These are phyloP conservation scores for Sporothrix brunneoviolacea DNA, from an alignment of 2,329 filamentous ascomycete species.

Conservation along the genomic window DNA sequence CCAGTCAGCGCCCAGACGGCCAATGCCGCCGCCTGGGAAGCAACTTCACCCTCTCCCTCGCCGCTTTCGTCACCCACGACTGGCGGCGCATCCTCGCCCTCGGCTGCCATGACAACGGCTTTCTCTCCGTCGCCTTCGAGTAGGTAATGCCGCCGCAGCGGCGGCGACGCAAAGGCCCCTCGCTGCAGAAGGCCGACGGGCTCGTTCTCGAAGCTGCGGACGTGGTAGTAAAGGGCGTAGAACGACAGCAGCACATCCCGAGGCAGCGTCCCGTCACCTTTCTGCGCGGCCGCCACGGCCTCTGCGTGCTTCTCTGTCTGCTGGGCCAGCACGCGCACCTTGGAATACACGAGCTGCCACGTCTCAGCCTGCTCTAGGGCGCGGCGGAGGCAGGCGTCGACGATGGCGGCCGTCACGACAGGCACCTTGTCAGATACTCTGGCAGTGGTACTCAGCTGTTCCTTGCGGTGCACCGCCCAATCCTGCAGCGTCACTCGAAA, in stretches of 20 bases:
- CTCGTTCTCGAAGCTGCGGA: conserved; percentile 13
- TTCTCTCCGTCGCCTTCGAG: conserved; percentile 1
- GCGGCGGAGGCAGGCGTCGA: conserved; percentile 11
- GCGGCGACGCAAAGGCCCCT: conserved; percentile 10
- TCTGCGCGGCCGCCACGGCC: not conserved
- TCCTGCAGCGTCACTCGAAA: conserved; percentile 8
- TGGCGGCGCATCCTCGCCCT: conserved; percentile 9
- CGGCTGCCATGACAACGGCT: no score
- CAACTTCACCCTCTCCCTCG: not conserved
- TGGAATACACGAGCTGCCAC: conserved; percentile 16
- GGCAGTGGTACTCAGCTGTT: not conserved
- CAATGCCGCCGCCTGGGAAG: not conserved
- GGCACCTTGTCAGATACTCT: not conserved
- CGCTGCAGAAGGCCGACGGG: conserved; percentile 5
- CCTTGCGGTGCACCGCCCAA: conserved; percentile 14
- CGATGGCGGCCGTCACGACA: not conserved
- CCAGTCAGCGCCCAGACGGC: conserved; percentile 12
- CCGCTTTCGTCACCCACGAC: conserved; percentile 3
- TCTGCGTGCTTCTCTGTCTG: conserved; percentile 10
- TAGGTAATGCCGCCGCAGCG: conserved; percentile 12
- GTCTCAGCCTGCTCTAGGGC: conserved; percentile 14
- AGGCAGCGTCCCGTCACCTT: conserved; percentile 1
- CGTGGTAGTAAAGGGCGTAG: conserved; percentile 17
- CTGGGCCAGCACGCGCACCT: conserved; percentile 10
- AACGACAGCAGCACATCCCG: conserved; percentile 14